Base-by-base conservation (phyloP, 306 rosid species). In the Neltuma alba region DNA sequence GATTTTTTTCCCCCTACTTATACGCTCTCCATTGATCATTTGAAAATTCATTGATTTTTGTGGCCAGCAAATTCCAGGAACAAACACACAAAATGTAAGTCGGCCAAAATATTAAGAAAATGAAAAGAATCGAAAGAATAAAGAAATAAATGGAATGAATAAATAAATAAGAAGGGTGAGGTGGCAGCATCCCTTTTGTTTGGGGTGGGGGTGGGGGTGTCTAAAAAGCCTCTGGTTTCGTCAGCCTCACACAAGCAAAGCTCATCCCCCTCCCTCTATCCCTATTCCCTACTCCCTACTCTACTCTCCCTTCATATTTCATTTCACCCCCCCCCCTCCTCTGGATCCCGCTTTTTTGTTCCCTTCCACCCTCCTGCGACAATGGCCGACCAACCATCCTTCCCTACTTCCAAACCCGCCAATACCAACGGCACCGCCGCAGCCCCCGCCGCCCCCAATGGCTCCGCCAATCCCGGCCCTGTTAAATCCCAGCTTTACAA, bases 401-500 rank as follows among this genome's bases (percentile, higher is more conserved):
- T 14, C 9, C 28, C 23, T 3, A 14, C 14, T 13, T 37, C 69
- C 72, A 79, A 78, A 34, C 20, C 37, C 57, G 9, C 28, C 13
- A 40, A 45, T n/a, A 40, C 78, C 74, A 47, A 61, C 44, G 86
- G 76, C 76, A 23, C 80, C 36, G 30, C 62, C 60, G 31, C 80
- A 61, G 30, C 67, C 16, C 16, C 85, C 15, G 63, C 84, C 1
- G 58, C 85, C n/a, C 58, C 84, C 23, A 28, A 28, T 7, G 68
- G 83, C 5, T 86, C 84, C 70, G 86, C 86, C 67, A 67, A 84
- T 4, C 40, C 91, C 13, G 78, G 79, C 0, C 81, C 88, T 0
- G 81, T 72, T 1, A 94, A 94, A 61, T 79, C 90, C 6, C 87
- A 87, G 14, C 88, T 83, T 3, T 81, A 84, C 83, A 87, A 87